Evolutionary conservation across 371 early-diverging fungal genomes (phyloP).

Genomic region (Lichtheimia hyalospora): DNA sequence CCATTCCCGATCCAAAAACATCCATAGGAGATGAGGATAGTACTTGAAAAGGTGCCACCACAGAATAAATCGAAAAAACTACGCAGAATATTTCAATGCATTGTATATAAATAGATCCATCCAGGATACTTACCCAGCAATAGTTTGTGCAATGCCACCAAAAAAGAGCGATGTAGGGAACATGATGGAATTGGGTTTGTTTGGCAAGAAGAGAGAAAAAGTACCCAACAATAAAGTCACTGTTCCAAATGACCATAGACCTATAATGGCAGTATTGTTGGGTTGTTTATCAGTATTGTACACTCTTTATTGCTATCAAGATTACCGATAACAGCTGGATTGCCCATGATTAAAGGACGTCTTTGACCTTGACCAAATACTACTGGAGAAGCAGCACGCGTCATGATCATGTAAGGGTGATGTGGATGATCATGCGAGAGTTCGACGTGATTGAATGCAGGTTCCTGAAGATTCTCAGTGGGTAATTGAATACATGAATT

Average conservation of each 20-base stretch:
- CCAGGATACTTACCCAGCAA: constrained; percentile 22
- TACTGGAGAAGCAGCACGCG: constrained; percentile 8
- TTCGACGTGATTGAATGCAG: no score
- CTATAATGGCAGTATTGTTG: not conserved
- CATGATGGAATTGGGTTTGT: constrained; percentile 16
- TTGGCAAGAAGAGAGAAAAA: constrained; percentile 19
- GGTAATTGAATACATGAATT: no score
- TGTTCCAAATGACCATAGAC: constrained; percentile 23
- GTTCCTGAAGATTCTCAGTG: no score
- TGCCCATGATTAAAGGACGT: constrained; percentile 21
- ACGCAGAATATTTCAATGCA: no score
- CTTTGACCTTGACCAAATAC: constrained; percentile 15
- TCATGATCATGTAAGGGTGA: constrained; percentile 2
- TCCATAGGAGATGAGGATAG: constrained; percentile 44
- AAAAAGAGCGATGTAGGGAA: constrained; percentile 23
- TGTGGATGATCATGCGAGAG: not conserved
- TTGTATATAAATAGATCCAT: no score
- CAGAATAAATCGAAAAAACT: constrained; percentile 21
- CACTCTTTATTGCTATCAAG: no score
- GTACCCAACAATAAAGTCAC: constrained; percentile 23
- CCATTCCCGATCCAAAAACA: constrained; percentile 23
- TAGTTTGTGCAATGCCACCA: constrained; percentile 30
- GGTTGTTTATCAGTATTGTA: no score
- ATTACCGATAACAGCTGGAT: constrained; percentile 8
- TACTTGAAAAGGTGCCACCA: constrained; percentile 26